Evolutionary conservation across 75 land plant species (phyloP), one percentile per base, ranked within the genome.

Genomic region (Selaginella tamariscina): DNA sequence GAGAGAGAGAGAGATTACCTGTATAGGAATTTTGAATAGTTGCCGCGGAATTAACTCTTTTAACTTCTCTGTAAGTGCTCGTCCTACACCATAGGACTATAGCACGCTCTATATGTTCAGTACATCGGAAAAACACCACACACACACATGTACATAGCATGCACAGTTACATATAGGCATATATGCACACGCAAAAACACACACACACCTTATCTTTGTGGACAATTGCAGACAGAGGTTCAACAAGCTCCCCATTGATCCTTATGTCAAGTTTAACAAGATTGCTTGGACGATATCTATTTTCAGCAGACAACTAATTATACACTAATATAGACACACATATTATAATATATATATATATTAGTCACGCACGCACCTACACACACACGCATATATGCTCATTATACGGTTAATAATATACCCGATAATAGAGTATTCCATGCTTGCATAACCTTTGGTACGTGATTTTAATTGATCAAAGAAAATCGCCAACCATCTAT

Each of bases 381-480:
- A n/a, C n/a, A n/a, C n/a, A n/a, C n/a, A n/a, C n/a, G n/a, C n/a
- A n/a, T n/a, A n/a, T n/a, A n/a, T n/a, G n/a, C n/a, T n/a, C n/a
- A n/a, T n/a, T n/a, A n/a, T n/a, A n/a, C n/a, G n/a, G 49, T 15
- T 39, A 5, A 5, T 39, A n/a, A 64, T 63, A 74, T 78, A 87
- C 84, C 96, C 95, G n/a, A 74, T 49, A 70, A 94, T 69, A 22
- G 96, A 79, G 71, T 94, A 94, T 65, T 94, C 98, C 98, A 94
- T 94, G 82, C 98, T 94, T 65, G 96, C 98, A 75, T 94, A 94
- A 65, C 98, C 98, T 71, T 94, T 94, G 77, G 83, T 89, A 71
- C 91, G 85, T 31, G 98, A 94, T 56, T 94, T 94, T 27, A 94
- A 77, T 68, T 94, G 98, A 66, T 94, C 96, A 82, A 94, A 94